Percentiles rank a stretch among this genome's conserved stretches.
Evolutionary conservation across 1,284 basidiomycete genomes (phyloP).

Genomic region (Rhodotorula sp.): DNA sequence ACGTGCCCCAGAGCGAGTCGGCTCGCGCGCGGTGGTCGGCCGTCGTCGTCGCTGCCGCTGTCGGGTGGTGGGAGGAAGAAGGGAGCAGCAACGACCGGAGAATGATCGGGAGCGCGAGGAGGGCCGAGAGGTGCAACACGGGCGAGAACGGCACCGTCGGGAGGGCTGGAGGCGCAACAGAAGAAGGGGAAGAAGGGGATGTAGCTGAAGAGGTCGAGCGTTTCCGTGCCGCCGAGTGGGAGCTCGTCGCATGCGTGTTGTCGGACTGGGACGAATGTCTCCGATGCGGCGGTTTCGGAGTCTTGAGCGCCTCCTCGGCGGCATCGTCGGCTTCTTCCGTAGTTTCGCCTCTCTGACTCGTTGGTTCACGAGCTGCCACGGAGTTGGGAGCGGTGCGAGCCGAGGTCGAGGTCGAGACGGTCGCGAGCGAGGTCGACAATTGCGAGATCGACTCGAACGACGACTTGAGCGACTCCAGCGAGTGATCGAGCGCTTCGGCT

Average conservation of each 20-base stretch:
- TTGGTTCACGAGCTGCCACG: neutral
- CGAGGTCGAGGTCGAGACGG: neutral
- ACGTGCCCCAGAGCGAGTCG: constrained; percentile 40
- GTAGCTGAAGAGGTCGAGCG: neutral
- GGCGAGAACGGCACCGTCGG: constrained; percentile 26
- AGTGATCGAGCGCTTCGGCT: constrained; percentile 73
- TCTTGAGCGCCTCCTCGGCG: neutral
- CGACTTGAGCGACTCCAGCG: constrained; percentile 71
- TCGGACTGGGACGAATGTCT: neutral
- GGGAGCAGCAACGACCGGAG: constrained; percentile 14
- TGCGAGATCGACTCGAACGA: constrained; percentile 82
- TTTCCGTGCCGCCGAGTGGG: neutral
- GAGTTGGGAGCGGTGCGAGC: neutral
- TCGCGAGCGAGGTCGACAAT: constrained; percentile 64
- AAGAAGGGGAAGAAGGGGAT: neutral
- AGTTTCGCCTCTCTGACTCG: neutral
- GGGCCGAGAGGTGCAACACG: constrained; percentile 33
- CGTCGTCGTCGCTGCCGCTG: no score
- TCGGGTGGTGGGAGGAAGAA: no score
- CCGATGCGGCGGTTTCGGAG: neutral
- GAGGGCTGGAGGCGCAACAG: neutral
- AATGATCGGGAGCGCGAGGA: constrained; percentile 32
- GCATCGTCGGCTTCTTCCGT: neutral
- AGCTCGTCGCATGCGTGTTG: neutral
- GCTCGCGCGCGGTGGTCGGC: constrained; percentile 12